A percentile compares a stretch with the other conserved stretches of the same genome.
Evolutionary conservation across 805 yeast species (phyloP).

Genomic region (Hanseniaspora thailandica): DNA sequence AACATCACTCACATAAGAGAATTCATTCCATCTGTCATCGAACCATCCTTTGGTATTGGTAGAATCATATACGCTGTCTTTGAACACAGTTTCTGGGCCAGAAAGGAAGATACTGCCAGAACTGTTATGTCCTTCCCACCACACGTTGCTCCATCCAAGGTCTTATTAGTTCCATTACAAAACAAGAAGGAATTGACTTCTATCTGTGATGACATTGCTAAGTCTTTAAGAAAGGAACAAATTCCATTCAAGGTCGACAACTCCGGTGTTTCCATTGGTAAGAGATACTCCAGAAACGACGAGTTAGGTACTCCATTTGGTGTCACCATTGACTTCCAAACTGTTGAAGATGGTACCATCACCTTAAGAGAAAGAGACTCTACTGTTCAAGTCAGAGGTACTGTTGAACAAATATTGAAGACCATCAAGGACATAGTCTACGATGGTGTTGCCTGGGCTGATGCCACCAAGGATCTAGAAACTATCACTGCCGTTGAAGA

Average conservation of each 20-base stretch:
- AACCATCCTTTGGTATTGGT: conserved; percentile 98
- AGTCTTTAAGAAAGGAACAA: conserved; percentile 61
- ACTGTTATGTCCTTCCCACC: conserved; percentile 90
- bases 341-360: conserved; percentile 73
- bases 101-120: conserved; percentile 83
- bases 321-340: conserved; percentile 90
- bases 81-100: conserved; percentile 90
- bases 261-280: conserved; percentile 93
- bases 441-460: conserved; percentile 67
- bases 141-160: conserved; percentile 94
- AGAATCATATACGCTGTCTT: conserved; percentile 86
- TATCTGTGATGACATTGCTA: conserved; percentile 55
- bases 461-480: conserved; percentile 62
- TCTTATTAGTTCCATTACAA: conserved; percentile 85
- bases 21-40: conserved; percentile 92
- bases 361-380: conserved; percentile 96
- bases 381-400: conserved; percentile 92
- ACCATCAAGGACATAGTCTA: conserved; percentile 70
- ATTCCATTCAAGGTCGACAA: conserved; percentile 94
- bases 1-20: conserved; percentile 87
- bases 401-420: conserved; percentile 55
- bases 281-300: conserved; percentile 95
- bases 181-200: conserved; percentile 71
- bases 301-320: conserved; percentile 99
- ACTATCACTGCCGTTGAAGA: conserved; percentile 59